Evolutionary conservation across 2,329 filamentous ascomycete species (phyloP).

Genomic region (Phialophora verrucosa): DNA sequence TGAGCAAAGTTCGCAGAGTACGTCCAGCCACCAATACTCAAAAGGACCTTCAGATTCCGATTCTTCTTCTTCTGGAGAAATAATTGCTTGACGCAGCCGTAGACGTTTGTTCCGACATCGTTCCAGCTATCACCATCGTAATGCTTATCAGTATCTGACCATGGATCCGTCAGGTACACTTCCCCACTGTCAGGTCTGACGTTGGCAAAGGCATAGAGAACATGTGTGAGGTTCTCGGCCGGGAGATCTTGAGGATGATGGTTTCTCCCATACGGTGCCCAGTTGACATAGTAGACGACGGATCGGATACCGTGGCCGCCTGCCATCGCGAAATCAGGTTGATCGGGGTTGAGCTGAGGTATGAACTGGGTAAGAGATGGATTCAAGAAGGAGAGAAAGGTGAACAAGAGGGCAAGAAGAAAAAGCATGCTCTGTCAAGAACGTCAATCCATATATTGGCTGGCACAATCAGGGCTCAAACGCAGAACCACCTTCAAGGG

Average conservation of each 20-base stretch:
- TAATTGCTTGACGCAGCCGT: constrained; percentile 79
- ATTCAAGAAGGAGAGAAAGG: constrained; percentile 44
- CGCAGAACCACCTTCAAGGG: neutral
- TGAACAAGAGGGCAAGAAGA: constrained; percentile 34
- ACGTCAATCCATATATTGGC: neutral
- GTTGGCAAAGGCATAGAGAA: constrained; percentile 92
- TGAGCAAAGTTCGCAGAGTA: constrained; percentile 77
- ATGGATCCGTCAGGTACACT: constrained; percentile 74
- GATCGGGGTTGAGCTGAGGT: constrained; percentile 9
- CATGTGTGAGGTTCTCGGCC: constrained; percentile 79
- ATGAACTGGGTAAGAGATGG: constrained; percentile 38
- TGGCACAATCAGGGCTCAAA: neutral
- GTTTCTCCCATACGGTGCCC: constrained; percentile 80
- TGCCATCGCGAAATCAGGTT: constrained; percentile 28
- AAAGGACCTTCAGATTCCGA: constrained; percentile 76
- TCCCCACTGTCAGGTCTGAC: constrained; percentile 78
- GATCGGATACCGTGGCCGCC: constrained; percentile 41
- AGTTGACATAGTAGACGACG: constrained; percentile 55
- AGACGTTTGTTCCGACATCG: constrained; percentile 72
- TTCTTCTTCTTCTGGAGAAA: constrained; percentile 77
- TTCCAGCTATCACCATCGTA: constrained; percentile 71
- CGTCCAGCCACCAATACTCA: constrained; percentile 84
- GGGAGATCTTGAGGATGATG: constrained; percentile 86
- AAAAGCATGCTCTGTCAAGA: constrained; percentile 11
- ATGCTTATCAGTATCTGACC: constrained; percentile 71